phyloP scores from a whole-genome alignment of 2,329 filamentous ascomycete genomes.

The Cordyceps tenuipes region DNA sequence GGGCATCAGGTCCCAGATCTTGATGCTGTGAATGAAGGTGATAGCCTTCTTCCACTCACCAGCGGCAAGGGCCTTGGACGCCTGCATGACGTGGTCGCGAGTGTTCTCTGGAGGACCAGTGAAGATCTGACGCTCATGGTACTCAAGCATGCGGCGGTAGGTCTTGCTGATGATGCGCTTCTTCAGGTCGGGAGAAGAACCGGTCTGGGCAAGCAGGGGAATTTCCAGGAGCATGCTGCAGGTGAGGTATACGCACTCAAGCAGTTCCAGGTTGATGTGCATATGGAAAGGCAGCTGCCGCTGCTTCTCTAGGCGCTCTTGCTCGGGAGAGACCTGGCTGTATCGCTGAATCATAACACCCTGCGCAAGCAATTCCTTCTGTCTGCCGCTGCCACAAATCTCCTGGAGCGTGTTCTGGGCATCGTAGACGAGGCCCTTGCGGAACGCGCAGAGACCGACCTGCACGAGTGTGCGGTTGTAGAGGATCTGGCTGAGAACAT shows the following conservation, averaged over 20 bases:
- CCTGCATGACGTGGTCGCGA: constrained; percentile 98
- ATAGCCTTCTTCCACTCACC: constrained; percentile 98
- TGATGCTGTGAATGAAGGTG: constrained; percentile 91
- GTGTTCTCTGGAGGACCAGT: constrained; percentile 98
- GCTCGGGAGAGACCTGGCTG: constrained; percentile 91
- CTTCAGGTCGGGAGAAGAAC: constrained; percentile 92
- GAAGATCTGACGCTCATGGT: constrained; percentile 99
- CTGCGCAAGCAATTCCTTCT: constrained; percentile 96
- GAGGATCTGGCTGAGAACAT: constrained; percentile 93
- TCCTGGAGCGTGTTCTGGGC: constrained; percentile 96
- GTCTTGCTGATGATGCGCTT: constrained; percentile 99
- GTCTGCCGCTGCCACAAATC: constrained; percentile 92
- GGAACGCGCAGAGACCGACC: constrained; percentile 96
- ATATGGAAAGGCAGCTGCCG: constrained; percentile 98
- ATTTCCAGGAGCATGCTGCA: constrained; percentile 99
- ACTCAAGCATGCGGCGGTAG: constrained; percentile 97
- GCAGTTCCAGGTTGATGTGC: constrained; percentile 98
- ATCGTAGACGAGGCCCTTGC: constrained; percentile 92
- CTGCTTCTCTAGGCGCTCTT: constrained; percentile 94
- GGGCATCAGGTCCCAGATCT: constrained; percentile 98
- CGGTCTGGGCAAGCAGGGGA: constrained; percentile 89
- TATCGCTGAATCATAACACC: constrained; percentile 98
- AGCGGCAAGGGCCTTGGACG: constrained; percentile 89
- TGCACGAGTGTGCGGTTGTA: constrained; percentile 98
- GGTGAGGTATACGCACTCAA: constrained; percentile 97